Evolutionary conservation across 768 basidiomycete species (phyloP).

Genomic region (Russula lepida): DNA sequence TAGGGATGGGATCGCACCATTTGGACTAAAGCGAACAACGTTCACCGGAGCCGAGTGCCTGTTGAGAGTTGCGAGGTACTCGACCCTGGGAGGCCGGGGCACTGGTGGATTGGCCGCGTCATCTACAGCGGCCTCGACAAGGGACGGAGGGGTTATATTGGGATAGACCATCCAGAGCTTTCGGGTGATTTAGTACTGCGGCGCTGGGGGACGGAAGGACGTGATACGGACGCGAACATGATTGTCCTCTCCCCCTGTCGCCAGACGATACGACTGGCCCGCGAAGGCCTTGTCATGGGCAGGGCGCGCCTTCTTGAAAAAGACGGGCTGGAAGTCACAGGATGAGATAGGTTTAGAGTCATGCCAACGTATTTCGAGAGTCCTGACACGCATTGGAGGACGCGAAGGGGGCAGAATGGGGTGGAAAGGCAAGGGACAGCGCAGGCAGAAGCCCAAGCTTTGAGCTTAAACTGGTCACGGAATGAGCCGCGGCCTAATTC

Average conservation of each 20-base stretch:
- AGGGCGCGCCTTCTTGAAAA: slow-evolving; percentile 76
- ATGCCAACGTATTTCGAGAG: slow-evolving; percentile 94
- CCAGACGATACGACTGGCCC: slow-evolving; percentile 77
- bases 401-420: slow-evolving; percentile 10
- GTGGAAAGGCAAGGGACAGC: neutral
- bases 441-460: neutral
- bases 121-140: slow-evolving; percentile 37
- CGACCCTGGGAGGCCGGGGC: slow-evolving; percentile 73
- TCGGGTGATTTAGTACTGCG: neutral
- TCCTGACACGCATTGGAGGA: slow-evolving; percentile 68
- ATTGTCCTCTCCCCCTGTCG: slow-evolving; percentile 94
- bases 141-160: slow-evolving; percentile 64
- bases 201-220: neutral
- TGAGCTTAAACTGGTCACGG: slow-evolving; percentile 12
- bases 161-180: slow-evolving; percentile 95
- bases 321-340: slow-evolving; percentile 86
- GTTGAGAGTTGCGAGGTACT: slow-evolving; percentile 89
- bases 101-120: slow-evolving; percentile 27
- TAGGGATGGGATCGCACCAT: slow-evolving; percentile 44
- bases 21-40: slow-evolving; percentile 92
- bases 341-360: slow-evolving; percentile 93
- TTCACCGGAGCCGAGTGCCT: slow-evolving; percentile 94
- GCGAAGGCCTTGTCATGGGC: slow-evolving; percentile 47
- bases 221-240: slow-evolving; percentile 77
- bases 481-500: neutral